Base-by-base conservation (phyloP, 176 grass and related monocot genomes). In the Tillandsia leiboldiana region DNA sequence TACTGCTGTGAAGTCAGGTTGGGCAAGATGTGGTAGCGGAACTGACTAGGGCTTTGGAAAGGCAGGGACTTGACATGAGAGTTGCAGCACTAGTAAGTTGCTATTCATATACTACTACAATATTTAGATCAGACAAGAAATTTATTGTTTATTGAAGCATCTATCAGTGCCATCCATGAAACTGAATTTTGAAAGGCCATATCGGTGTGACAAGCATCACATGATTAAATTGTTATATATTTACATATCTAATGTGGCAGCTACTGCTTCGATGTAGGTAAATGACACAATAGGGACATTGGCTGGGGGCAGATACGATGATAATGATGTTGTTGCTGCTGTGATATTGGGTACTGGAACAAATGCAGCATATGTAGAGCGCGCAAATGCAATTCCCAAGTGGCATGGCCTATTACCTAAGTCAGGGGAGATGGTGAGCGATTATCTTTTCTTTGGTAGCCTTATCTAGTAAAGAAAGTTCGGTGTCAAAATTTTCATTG, bases 291-390 rank as follows among this genome's bases (percentile, higher is more conserved):
- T 96, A 48, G 84, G 91, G 53, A 96, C 91, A 68, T 81, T 96
- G 67, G 91, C 91, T 51, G 91, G 91, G 0, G 91, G 91, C 27
- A 84, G 85, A 70, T 91, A 88, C 63, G 76, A 70, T 29, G 91
- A 96, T 78, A 86, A 85, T 64, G 87, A 90, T 74, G 87, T 91
- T 29, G 79, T 70, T 54, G 80, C 87, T 69, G 79, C 91, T 64
- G 87, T 96, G 67, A 96, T 96, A 85, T 79, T 96, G 77, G 91
- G 91, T 62, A 96, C 91, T 64, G 91, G 91, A 71, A 91, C 91
- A 66, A 96, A 96, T 85, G 91, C 91, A 83, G 91, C 91, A 49
- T 91, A 96, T 18, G 91, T 91, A 69, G 91, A 91, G 70, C 79
- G 81, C 63, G 87, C 80, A 52, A 72, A 81, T 73, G 79, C 48